Base-by-base conservation (phyloP, 106 monocot genomes). In the Iris macrosiphon region DNA sequence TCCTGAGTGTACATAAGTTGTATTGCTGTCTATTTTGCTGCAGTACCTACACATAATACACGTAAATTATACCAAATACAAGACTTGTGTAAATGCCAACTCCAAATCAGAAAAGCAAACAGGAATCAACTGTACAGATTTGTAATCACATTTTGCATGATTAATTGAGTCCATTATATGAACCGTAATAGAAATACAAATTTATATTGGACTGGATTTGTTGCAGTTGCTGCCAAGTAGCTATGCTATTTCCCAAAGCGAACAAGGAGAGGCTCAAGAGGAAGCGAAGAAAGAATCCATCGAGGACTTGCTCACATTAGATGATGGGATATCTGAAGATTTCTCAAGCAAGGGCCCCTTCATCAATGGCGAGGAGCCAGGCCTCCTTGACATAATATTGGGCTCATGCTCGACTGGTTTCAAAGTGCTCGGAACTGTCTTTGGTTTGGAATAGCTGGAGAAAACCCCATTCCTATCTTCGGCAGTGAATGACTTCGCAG, bases 211-310 rank as follows among this genome's bases (percentile, higher is more conserved):
- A 9, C 1, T 14, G 2, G 11, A 11, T 18, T n/a, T 22, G 13
- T 31, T 42, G 23, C 51, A 69, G 69, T 11, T 51, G 0, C 23
- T 25, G 23, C 50, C 61, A 6, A 3, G 12, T n/a, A 13, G 11
- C 3, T 21, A 40, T 3, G 18, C 19, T 4, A 31, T 69, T 7
- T 18, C 15, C 20, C n/a, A n/a, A n/a, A 2, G 1, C 12, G 35
- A 19, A 0, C 61, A 40, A 23, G 69, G 61, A 2, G 69, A 69
- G n/a, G 40, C 42, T 6, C 28, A 30, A 27, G 33, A 18, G 20
- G 61, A 69, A 28, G 69, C 69, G 33, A 21, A 21, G 22, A 42
- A 49, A 27, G 60, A 60, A 31, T 52, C 61, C 17, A 2, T 52
- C 0, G 40, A 26, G 40, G 4, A 17, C 25, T 0, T 53, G 7